Evolutionary conservation across 768 basidiomycete species (phyloP).

Genomic region (Dioszegia hungarica): DNA sequence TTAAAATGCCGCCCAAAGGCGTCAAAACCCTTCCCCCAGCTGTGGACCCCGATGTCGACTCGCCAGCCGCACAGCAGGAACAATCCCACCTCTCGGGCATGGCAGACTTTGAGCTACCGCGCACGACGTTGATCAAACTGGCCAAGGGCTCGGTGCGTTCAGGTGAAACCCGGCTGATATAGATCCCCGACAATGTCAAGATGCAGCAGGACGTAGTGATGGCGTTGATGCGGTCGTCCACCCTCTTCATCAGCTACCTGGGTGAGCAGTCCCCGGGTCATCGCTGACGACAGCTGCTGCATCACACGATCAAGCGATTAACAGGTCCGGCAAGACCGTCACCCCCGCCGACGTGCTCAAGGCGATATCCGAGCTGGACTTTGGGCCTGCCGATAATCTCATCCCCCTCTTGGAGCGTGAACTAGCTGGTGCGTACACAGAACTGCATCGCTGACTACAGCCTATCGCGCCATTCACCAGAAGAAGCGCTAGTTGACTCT

Average conservation of each 20-base stretch:
- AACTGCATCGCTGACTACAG: slow-evolving; percentile 9
- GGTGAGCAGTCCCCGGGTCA: slow-evolving; percentile 55
- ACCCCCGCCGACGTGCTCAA: slow-evolving; percentile 85
- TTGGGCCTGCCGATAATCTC: slow-evolving; percentile 37
- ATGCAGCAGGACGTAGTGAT: slow-evolving; percentile 83
- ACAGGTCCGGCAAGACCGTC: slow-evolving; percentile 80
- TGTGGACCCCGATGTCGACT: slow-evolving; percentile 5
- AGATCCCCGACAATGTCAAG: slow-evolving; percentile 82
- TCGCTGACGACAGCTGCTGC: slow-evolving; percentile 51
- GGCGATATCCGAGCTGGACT: slow-evolving; percentile 50
- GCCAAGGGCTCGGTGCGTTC: slow-evolving; percentile 72
- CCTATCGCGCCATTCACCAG: slow-evolving; percentile 38
- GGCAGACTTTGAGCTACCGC: slow-evolving; percentile 83
- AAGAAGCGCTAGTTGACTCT: slow-evolving; percentile 52
- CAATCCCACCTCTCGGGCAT: slow-evolving; percentile 65
- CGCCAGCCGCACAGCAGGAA: slow-evolving; percentile 29
- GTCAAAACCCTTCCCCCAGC: slow-evolving; percentile 17
- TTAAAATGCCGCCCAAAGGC: slow-evolving; percentile 40
- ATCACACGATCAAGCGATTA: slow-evolving; percentile 80
- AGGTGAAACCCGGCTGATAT: not conserved
- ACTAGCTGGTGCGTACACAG: slow-evolving; percentile 34
- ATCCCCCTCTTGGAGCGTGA: slow-evolving; percentile 36
- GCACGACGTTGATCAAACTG: slow-evolving; percentile 72
- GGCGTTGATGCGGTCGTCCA: slow-evolving; percentile 79
- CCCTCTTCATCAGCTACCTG: slow-evolving; percentile 91